Evolutionary conservation across 441 rosid species (phyloP), one percentile per base, ranked within the genome.

Genomic region (Mallotus repandus): DNA sequence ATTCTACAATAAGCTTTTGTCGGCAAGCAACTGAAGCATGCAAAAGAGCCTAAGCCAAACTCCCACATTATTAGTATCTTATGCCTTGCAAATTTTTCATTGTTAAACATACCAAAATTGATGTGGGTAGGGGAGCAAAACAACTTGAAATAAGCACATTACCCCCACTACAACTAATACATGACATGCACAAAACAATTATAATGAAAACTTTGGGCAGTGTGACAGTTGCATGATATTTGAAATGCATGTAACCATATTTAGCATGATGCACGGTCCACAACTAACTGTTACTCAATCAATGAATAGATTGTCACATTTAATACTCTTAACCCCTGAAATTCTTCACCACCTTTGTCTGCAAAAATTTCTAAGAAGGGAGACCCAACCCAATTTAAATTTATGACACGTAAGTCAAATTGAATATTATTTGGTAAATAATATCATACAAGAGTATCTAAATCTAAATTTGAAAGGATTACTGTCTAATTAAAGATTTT

Each of bases 1-100:
- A 89, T 65, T 91, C 90, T 74, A 91, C 74, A 49, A 84, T 56
- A 64, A 89, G 94, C 80, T 88, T 91, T 81, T 79, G 84, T 59
- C 57, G 85, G 74, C 88, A 80, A 72, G 77, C 76, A 80, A 91
- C 94, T 73, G 94, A 91, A 78, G 97, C 97, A 85, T 91, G 97
- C 81, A 89, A 75, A 75, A 91, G 97, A 67, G 97, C 97, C 97
- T 91, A 82, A 56, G 65, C 76, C 29, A 76, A 66, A 4, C 46
- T 35, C 41, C 70, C 63, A 78, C 59, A 63, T 45, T 53, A 32
- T 74, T 49, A 67, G 52, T 48, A 63, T 58, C 68, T 22, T 19
- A 64, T 18, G 63, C 66, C 22, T 75, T 68, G 50, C 43, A 64
- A 60, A 19, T 22, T 61, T 21, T 68, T 67, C 15, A 11, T 38